Conservation (phyloP, 2,329 filamentous ascomycete species). For the Cladophialophora psammophila region DNA sequence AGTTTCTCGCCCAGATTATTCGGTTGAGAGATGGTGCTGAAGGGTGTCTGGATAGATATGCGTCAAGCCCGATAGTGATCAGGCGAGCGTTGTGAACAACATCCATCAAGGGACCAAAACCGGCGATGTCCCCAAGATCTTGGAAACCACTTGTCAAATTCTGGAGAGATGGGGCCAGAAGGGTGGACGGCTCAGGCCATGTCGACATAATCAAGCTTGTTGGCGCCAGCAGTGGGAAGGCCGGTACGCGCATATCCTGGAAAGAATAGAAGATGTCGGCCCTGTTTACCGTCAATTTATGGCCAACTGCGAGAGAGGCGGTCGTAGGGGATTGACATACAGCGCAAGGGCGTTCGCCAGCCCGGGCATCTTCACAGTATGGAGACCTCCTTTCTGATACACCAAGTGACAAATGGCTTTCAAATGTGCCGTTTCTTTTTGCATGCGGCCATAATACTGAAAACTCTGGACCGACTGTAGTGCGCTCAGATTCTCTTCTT, state of each 20-base stretch:
- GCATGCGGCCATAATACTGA: constrained; percentile 26
- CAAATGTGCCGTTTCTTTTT: constrained; percentile 26
- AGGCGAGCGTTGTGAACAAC: constrained; percentile 9
- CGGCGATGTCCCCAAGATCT: neutral
- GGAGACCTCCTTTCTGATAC: constrained; percentile 28
- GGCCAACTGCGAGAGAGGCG: neutral
- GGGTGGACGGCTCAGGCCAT: neutral
- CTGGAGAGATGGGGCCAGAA: neutral
- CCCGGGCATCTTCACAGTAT: constrained; percentile 25
- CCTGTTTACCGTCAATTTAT: neutral
- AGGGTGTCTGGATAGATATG: constrained; percentile 1
- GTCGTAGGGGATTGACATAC: constrained; percentile 12
- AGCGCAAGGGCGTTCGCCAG: constrained; percentile 26
- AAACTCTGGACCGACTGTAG: constrained; percentile 25
- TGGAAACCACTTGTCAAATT: constrained; percentile 10
- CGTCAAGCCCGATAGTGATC: constrained; percentile 23
- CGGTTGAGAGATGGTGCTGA: constrained; percentile 16
- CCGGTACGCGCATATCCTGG: constrained; percentile 9
- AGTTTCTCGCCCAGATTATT: constrained; percentile 24
- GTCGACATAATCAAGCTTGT: constrained; percentile 23
- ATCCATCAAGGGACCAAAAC: constrained; percentile 4
- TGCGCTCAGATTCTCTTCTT: constrained; percentile 14
- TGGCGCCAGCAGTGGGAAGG: constrained; percentile 22
- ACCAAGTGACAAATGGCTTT: constrained; percentile 23
- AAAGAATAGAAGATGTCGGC: constrained; percentile 25